phyloP scores from a whole-genome alignment of 306 rosid species.

The Ormosia emarginata region DNA sequence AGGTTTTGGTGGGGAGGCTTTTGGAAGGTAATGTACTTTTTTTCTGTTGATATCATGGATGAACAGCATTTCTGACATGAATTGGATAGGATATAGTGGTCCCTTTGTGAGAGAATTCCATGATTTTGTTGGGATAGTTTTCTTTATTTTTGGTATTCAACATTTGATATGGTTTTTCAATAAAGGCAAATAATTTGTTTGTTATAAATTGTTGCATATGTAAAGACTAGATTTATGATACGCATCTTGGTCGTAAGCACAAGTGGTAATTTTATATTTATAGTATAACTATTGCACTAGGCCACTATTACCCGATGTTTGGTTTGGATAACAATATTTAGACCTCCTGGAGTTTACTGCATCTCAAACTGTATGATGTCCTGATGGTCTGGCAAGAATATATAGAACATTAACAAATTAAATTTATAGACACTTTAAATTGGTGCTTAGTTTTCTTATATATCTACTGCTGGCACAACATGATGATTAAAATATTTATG shows the following conservation, averaged over 20 bases:
- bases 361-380: slow-evolving; percentile 10
- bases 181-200: not conserved
- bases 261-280: not conserved
- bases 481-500: slow-evolving; percentile 20
- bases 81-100: slow-evolving; percentile 3
- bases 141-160: not conserved
- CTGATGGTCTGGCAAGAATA: slow-evolving; percentile 9
- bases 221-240: not conserved
- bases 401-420: not conserved
- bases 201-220: not conserved
- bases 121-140: not conserved
- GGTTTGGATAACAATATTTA: not conserved
- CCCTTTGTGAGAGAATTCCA: not conserved
- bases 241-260: slow-evolving; percentile 10
- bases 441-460: not conserved
- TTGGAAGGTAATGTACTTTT: slow-evolving; percentile 66
- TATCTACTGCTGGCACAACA: not conserved
- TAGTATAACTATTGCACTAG: not conserved
- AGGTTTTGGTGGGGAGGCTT: slow-evolving; percentile 99
- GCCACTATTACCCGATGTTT: not conserved
- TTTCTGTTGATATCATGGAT: not conserved
- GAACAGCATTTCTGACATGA: not conserved
- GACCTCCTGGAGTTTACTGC: slow-evolving; percentile 4
- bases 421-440: not conserved
- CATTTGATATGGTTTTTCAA: slow-evolving; percentile 2